Percentiles rank a stretch among this genome's conserved stretches.
These are phyloP conservation scores for Penicillium flavigenum DNA, from an alignment of 495 filamentous ascomycete genomes.

Conservation along the genomic window DNA sequence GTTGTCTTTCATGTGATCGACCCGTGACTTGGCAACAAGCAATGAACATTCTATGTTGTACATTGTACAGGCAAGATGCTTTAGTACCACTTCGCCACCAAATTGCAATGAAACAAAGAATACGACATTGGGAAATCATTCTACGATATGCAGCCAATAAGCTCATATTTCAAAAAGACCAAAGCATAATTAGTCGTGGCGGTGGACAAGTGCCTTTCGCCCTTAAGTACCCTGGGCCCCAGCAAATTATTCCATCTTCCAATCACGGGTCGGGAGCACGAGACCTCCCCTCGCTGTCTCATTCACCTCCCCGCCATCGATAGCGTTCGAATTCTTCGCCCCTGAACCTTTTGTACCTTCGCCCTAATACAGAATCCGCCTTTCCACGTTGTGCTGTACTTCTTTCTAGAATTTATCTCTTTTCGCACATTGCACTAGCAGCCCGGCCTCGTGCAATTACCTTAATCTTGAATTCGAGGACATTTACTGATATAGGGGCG, in stretches of 20 bases:
- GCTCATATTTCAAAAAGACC: not conserved
- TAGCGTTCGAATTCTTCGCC: not conserved
- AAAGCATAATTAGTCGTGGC: conserved; percentile 4
- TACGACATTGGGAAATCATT: not conserved
- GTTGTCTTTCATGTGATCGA: not conserved
- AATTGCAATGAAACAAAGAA: not conserved
- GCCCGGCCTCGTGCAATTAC: not conserved
- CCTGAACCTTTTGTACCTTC: conserved; percentile 8
- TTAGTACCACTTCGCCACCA: not conserved
- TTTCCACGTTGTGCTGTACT: not conserved
- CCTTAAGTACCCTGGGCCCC: conserved; percentile 10
- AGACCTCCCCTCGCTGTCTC: conserved; percentile 32
- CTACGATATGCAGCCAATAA: not conserved
- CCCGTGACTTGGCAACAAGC: not conserved
- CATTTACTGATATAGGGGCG: not conserved
- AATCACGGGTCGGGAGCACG: conserved; percentile 43
- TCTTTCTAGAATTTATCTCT: not conserved
- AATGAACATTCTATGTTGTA: not conserved
- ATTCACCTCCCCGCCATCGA: conserved; percentile 17
- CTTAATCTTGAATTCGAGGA: not conserved
- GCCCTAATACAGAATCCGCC: not conserved
- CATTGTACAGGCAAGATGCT: not conserved
- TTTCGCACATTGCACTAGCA: not conserved
- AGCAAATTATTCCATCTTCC: conserved; percentile 21
- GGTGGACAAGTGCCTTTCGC: not conserved